phyloP scores from a whole-genome alignment of 441 rosid species.

The Raphanus hybrid region DNA sequence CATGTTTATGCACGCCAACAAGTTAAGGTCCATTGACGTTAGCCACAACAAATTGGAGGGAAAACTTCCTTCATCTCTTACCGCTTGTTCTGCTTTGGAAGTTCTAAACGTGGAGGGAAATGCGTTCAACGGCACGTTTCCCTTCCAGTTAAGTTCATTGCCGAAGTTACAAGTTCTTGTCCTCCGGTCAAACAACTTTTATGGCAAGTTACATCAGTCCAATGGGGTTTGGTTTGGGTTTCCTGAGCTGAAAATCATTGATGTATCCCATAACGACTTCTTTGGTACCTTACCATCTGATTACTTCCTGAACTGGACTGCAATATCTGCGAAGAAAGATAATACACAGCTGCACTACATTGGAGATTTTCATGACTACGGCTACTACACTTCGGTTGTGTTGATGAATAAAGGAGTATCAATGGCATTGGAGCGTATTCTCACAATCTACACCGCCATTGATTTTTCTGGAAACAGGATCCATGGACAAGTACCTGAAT shows the following conservation, averaged over 20 bases:
- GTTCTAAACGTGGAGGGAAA: conserved; percentile 11
- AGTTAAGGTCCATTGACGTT: background rate
- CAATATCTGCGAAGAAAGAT: background rate
- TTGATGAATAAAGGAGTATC: too few species aligned
- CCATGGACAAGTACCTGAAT: too few species aligned
- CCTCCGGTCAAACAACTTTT: conserved; percentile 22
- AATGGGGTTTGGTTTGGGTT: background rate
- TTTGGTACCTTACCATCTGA: conserved; percentile 2
- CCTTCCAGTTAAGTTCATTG: conserved; percentile 17
- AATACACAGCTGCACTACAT: background rate
- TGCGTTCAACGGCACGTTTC: conserved; percentile 16
- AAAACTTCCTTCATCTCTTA: conserved; percentile 21
- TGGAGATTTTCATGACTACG: too few species aligned
- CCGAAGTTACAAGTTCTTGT: conserved; percentile 23
- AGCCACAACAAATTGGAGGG: conserved; percentile 25
- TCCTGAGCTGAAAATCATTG: conserved; percentile 13
- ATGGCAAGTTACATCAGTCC: conserved; percentile 3
- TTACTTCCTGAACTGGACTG: conserved; percentile 24
- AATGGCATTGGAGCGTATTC: too few species aligned
- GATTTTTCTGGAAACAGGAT: too few species aligned
- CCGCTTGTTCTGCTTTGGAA: conserved; percentile 1
- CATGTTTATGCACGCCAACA: background rate
- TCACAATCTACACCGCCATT: too few species aligned
- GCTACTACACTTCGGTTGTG: too few species aligned
- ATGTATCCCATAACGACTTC: conserved; percentile 23